Conservation (phyloP, 2,329 filamentous ascomycete genomes). For the Alternaria infectoria region DNA sequence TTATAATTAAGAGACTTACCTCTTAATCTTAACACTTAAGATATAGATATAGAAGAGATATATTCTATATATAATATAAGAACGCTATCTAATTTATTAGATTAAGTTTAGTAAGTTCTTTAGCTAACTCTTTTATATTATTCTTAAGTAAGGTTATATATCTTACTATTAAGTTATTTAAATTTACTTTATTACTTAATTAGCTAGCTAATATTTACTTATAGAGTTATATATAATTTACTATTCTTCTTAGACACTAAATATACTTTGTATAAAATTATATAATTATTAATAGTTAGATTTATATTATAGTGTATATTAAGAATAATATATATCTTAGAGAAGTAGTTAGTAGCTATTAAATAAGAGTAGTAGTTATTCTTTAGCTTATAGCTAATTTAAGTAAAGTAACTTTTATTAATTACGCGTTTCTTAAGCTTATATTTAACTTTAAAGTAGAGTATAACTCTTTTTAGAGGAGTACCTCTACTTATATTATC, state of each 20-base stretch:
- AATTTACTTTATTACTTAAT: not conserved
- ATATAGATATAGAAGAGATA: not conserved
- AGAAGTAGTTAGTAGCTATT: constrained; percentile 14
- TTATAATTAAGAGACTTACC: constrained; percentile 7
- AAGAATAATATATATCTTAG: constrained; percentile 38
- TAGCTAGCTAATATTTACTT: not conserved
- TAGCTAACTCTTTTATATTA: not conserved
- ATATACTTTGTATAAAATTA: constrained; percentile 34
- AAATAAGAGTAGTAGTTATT: constrained; percentile 16
- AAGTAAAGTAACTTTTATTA: constrained; percentile 15
- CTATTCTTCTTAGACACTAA: constrained; percentile 20
- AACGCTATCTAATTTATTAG: not conserved
- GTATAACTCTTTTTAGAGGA: constrained; percentile 12
- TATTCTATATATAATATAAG: not conserved
- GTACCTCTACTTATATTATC: not conserved
- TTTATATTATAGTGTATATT: constrained; percentile 36
- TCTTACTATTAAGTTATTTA: not conserved
- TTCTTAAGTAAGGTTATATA: not conserved
- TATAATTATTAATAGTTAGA: constrained; percentile 28
- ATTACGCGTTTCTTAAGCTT: constrained; percentile 15
- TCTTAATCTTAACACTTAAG: constrained; percentile 1
- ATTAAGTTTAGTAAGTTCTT: not conserved
- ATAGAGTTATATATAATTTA: constrained; percentile 9
- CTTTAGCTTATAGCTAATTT: constrained; percentile 4
- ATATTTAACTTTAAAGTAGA: constrained; percentile 17